Evolutionary conservation across 176 grass and related monocot genomes (phyloP).

Genomic region (Typha latifolia): DNA sequence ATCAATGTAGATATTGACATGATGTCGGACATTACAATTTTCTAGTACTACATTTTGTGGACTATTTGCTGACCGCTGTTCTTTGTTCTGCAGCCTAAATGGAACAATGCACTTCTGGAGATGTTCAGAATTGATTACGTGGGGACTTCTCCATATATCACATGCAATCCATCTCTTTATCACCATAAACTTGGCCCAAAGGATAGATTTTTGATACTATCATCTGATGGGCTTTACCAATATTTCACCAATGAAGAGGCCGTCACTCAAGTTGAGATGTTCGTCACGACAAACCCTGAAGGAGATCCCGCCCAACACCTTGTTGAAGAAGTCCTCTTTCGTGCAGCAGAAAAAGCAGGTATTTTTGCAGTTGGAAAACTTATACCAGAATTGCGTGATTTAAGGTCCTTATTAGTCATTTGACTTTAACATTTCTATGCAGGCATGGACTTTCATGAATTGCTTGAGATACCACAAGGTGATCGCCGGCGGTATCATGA

Average conservation of each 20-base stretch:
- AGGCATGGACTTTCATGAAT: constrained; percentile 93
- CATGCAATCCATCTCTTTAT: constrained; percentile 71
- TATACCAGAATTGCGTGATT: constrained; percentile 12
- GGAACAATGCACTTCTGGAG: constrained; percentile 82
- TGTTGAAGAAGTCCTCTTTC: constrained; percentile 88
- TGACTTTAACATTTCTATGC: constrained; percentile 21
- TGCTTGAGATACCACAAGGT: constrained; percentile 87
- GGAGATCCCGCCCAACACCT: constrained; percentile 93
- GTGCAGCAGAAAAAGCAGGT: constrained; percentile 94
- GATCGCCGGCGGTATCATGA: constrained; percentile 85
- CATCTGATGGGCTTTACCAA: constrained; percentile 93
- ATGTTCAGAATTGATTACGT: constrained; percentile 93
- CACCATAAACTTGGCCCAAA: constrained; percentile 59
- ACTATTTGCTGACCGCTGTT: neutral
- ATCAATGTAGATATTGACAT: neutral
- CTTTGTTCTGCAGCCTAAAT: constrained; percentile 73
- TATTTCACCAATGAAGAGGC: constrained; percentile 96
- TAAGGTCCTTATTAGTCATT: constrained; percentile 23
- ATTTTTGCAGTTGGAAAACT: neutral
- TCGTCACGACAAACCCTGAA: constrained; percentile 74
- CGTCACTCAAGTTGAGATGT: constrained; percentile 75
- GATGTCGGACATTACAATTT: neutral
- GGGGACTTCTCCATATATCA: constrained; percentile 72
- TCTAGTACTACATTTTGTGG: neutral
- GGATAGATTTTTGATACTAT: constrained; percentile 89